Percentiles rank a stretch among this genome's conserved stretches.
Conservation (phyloP, 495 filamentous ascomycete species). For the Staphylotrichum tortipilum region DNA sequence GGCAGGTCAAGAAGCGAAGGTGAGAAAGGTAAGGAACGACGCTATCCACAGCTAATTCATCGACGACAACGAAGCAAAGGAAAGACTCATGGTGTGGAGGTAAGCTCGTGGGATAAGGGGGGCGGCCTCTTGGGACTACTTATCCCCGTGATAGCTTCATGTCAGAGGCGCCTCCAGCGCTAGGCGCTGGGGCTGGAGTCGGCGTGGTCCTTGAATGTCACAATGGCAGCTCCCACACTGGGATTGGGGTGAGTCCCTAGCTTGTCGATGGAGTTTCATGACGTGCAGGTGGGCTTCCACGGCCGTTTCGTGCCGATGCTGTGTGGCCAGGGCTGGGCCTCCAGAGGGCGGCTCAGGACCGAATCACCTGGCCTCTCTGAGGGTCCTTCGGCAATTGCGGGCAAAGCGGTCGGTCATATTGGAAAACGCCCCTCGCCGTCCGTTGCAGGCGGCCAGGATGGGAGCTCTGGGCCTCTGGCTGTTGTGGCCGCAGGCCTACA, state of each 20-base stretch:
- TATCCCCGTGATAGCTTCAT: conserved; percentile 7
- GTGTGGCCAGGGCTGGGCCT: background rate
- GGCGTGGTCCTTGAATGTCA: background rate
- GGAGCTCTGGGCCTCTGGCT: background rate
- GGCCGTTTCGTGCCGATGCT: conserved; percentile 8
- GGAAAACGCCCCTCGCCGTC: too few species aligned
- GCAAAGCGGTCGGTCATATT: too few species aligned
- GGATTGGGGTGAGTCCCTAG: background rate
- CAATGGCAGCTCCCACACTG: background rate
- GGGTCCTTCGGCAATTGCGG: too few species aligned
- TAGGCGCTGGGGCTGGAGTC: background rate
- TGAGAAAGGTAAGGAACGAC: conserved; percentile 18
- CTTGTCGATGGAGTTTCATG: conserved; percentile 11
- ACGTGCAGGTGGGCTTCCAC: conserved; percentile 5
- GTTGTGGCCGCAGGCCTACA: background rate
- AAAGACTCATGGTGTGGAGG: background rate
- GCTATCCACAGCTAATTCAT: conserved; percentile 19
- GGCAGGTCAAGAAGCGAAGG: conserved; percentile 12
- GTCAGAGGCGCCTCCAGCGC: background rate
- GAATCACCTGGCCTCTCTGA: background rate
- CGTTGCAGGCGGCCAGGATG: background rate
- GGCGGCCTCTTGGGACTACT: conserved; percentile 5
- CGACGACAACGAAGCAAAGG: background rate
- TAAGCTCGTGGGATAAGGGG: background rate
- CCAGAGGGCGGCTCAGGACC: conserved; percentile 1